Conservation (phyloP, 306 rosid species). For the Cucumis melo region DNA sequence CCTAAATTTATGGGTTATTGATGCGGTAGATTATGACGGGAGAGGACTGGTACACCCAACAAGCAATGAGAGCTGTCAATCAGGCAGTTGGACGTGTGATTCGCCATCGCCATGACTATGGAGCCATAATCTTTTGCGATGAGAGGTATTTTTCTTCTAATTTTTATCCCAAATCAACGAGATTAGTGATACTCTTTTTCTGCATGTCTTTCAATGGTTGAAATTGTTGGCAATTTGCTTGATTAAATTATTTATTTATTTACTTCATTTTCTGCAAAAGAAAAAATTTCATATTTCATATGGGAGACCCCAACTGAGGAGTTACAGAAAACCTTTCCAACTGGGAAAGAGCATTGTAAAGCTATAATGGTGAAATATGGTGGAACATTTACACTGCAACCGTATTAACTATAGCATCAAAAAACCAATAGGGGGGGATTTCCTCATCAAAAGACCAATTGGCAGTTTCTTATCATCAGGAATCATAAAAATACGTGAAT, state of each 20-base stretch:
- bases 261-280: too few species aligned
- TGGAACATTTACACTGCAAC: too few species aligned
- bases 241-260: not conserved
- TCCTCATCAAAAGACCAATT: not conserved
- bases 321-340: too few species aligned
- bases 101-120: conserved; percentile 94
- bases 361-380: too few species aligned
- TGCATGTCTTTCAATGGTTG: not conserved
- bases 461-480: not conserved
- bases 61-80: conserved; percentile 91
- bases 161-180: not conserved
- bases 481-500: not conserved
- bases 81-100: conserved; percentile 98
- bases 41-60: conserved; percentile 93
- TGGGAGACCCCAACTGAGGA: too few species aligned
- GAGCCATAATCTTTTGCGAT: conserved; percentile 84
- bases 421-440: too few species aligned
- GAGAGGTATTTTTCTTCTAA: conserved; percentile 55
- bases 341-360: too few species aligned
- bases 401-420: too few species aligned
- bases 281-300: too few species aligned
- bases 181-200: not conserved
- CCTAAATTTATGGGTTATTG: conserved; percentile 7
- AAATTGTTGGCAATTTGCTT: not conserved
- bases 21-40: conserved; percentile 48